Evolutionary conservation across 106 monocot species (phyloP).

Genomic region (Allium fistulosum): DNA sequence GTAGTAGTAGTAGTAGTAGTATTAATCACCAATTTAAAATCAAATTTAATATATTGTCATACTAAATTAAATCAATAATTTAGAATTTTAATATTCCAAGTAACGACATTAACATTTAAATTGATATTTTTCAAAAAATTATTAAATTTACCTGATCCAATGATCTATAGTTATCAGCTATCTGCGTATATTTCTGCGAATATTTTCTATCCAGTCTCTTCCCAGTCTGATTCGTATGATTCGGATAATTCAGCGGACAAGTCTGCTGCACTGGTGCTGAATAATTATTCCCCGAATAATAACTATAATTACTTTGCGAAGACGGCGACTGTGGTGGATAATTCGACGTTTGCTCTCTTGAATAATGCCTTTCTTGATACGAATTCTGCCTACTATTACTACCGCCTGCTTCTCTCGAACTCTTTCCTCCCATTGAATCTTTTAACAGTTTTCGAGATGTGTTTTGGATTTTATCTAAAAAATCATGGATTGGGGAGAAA

Average conservation of each 20-base stretch:
- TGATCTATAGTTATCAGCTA: constrained; percentile 6
- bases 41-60: no score
- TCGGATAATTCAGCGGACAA: background rate
- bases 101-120: no score
- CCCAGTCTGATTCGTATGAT: background rate
- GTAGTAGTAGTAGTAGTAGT: no score
- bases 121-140: no score
- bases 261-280: background rate
- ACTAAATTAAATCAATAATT: no score
- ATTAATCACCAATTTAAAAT: no score
- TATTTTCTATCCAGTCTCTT: constrained; percentile 2
- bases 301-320: background rate
- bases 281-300: background rate
- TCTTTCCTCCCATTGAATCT: background rate
- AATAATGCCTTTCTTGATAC: background rate
- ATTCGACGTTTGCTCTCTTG: background rate
- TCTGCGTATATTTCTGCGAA: constrained; percentile 1
- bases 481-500: no score
- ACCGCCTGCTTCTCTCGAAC: background rate
- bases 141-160: background rate
- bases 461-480: no score
- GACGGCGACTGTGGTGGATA: background rate
- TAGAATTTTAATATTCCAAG: no score
- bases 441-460: no score
- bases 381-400: background rate